Conservation (phyloP, 1,284 basidiomycete species). For the Apiotrichum veenhuisii region DNA sequence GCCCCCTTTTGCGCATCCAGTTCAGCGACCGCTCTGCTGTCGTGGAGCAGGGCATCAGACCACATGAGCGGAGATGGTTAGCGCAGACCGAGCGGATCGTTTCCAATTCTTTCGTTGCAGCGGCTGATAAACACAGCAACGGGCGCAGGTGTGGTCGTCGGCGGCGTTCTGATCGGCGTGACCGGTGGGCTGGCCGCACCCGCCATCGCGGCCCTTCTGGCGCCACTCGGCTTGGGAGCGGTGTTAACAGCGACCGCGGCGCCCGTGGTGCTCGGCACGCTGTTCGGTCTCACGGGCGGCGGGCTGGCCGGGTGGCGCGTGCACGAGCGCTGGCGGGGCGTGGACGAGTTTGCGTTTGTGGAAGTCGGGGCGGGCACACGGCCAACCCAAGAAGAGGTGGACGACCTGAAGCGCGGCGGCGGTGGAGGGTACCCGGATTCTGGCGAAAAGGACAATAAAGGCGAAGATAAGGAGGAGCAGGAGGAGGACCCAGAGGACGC, state of each 20-base stretch:
- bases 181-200: conserved; percentile 57
- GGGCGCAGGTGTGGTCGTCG: conserved; percentile 52
- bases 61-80: too few species aligned
- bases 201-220: conserved; percentile 52
- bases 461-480: conserved; percentile 6
- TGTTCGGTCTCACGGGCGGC: conserved; percentile 55
- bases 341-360: conserved; percentile 54
- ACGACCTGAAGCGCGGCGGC: conserved; percentile 29
- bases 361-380: conserved; percentile 46
- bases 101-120: too few species aligned
- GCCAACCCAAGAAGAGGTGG: conserved; percentile 40
- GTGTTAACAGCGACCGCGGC: conserved; percentile 50
- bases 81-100: too few species aligned
- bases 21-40: too few species aligned
- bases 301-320: conserved; percentile 54
- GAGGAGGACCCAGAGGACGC: conserved; percentile 1
- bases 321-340: conserved; percentile 54
- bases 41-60: too few species aligned
- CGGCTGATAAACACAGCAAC: conserved; percentile 45
- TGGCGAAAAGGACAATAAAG: conserved; percentile 1
- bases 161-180: conserved; percentile 53
- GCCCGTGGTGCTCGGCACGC: conserved; percentile 53
- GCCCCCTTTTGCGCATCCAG: too few species aligned
- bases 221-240: conserved; percentile 50
- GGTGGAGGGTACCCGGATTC: background rate